These are phyloP conservation scores for Carallia pectinifolia DNA, from an alignment of 345 rosid genomes.

Conservation along the genomic window DNA sequence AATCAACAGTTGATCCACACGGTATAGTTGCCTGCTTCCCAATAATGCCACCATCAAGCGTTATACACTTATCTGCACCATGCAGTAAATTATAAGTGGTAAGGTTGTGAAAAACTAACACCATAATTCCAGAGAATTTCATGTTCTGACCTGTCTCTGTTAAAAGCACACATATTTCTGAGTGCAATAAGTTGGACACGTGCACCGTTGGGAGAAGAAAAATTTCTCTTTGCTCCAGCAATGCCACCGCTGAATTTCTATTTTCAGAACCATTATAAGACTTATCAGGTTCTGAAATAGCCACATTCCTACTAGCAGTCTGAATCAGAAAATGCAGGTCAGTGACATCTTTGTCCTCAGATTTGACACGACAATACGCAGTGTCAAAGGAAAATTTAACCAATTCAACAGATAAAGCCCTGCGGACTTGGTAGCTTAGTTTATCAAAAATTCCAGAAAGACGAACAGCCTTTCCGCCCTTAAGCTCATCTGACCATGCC, in stretches of 20 bases:
- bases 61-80: slow-evolving; percentile 48
- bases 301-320: slow-evolving; percentile 65
- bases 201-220: slow-evolving; percentile 84
- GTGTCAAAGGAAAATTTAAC: slow-evolving; percentile 66
- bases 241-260: slow-evolving; percentile 47
- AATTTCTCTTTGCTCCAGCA: slow-evolving; percentile 84
- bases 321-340: slow-evolving; percentile 83
- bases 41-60: slow-evolving; percentile 35
- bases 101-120: slow-evolving; percentile 5
- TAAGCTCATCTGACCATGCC: slow-evolving; percentile 85
- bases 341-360: slow-evolving; percentile 37
- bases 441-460: slow-evolving; percentile 83
- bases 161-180: slow-evolving; percentile 64
- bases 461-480: slow-evolving; percentile 85
- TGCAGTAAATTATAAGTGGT: slow-evolving; percentile 24
- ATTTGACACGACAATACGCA: slow-evolving; percentile 57
- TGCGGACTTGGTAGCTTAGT: slow-evolving; percentile 71
- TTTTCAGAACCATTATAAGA: slow-evolving; percentile 38
- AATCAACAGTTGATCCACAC: slow-evolving; percentile 65
- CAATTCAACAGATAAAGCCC: slow-evolving; percentile 59
- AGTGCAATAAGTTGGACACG: slow-evolving; percentile 68
- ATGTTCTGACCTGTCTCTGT: slow-evolving; percentile 63
- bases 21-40: slow-evolving; percentile 79
- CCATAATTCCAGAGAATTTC: slow-evolving; percentile 20
- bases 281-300: slow-evolving; percentile 59